A percentile compares a stretch with the other conserved stretches of the same genome.
Evolutionary conservation across 306 rosid genomes (phyloP).

Genomic region (Carpinus viminea): DNA sequence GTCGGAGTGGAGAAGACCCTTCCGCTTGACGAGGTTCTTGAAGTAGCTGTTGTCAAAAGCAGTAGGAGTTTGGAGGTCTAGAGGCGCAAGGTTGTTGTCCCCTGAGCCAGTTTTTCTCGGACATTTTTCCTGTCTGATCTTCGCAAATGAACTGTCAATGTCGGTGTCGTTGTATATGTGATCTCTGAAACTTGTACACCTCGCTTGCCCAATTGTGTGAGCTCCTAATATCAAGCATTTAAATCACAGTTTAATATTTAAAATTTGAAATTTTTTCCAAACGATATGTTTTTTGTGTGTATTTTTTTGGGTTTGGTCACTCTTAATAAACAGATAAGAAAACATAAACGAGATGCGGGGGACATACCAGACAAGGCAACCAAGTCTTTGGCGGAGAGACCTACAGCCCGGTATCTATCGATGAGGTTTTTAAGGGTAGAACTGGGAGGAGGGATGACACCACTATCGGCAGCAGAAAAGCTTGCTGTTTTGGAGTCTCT

Average conservation of each 20-base stretch:
- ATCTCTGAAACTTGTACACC: slow-evolving; percentile 55
- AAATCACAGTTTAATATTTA: too few relatives aligned
- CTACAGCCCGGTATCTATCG: slow-evolving; percentile 40
- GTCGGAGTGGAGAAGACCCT: slow-evolving; percentile 77
- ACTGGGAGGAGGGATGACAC: slow-evolving; percentile 54
- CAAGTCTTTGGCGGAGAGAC: slow-evolving; percentile 67
- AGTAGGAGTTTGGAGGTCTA: slow-evolving; percentile 52
- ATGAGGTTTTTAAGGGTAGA: slow-evolving; percentile 45
- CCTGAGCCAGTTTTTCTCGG: slow-evolving; percentile 35
- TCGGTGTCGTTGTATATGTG: slow-evolving; percentile 57
- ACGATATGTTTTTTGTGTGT: too few relatives aligned
- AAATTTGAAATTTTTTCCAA: too few relatives aligned
- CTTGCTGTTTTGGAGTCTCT: slow-evolving; percentile 78
- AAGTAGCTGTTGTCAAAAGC: slow-evolving; percentile 64
- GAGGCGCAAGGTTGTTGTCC: slow-evolving; percentile 49
- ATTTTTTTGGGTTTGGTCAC: too few relatives aligned
- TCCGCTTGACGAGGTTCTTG: slow-evolving; percentile 53
- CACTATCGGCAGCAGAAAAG: slow-evolving; percentile 50
- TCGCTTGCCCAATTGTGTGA: slow-evolving; percentile 77
- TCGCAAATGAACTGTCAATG: slow-evolving; percentile 60
- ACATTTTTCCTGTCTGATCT: slow-evolving; percentile 40
- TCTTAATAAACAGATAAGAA: too few relatives aligned
- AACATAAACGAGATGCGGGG: background rate
- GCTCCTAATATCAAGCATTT: slow-evolving; percentile 30
- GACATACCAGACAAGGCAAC: slow-evolving; percentile 82